Evolutionary conservation across 148 eudicot genomes (phyloP).

Genomic region (Rhododendron ovatum): DNA sequence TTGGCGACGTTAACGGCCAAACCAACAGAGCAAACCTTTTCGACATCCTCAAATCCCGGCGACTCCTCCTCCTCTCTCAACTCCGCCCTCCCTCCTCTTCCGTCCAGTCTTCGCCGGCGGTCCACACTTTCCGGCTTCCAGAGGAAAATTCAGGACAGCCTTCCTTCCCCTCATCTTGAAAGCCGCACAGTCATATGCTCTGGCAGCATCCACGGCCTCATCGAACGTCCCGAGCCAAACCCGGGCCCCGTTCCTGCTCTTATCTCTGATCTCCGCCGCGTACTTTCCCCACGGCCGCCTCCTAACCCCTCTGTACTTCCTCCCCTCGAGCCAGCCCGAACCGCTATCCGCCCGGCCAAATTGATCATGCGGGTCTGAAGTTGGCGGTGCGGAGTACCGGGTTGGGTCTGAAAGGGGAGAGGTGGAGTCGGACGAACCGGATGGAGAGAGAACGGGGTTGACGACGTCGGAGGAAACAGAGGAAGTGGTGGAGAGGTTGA

Average conservation of each 20-base stretch:
- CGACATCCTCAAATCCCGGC: background rate
- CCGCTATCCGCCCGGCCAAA: no score
- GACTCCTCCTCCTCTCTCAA: background rate
- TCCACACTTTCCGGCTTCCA: constrained; percentile 15
- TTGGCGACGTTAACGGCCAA: background rate
- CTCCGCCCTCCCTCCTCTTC: constrained; percentile 2
- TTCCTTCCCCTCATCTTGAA: constrained; percentile 47
- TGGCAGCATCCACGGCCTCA: constrained; percentile 39
- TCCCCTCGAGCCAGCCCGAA: background rate
- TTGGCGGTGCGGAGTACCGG: background rate
- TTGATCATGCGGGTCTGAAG: background rate
- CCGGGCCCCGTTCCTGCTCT: constrained; percentile 35
- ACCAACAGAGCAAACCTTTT: background rate
- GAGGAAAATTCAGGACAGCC: constrained; percentile 43
- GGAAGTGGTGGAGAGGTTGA: constrained; percentile 1
- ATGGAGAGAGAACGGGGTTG: constrained; percentile 8
- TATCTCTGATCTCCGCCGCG: constrained; percentile 54
- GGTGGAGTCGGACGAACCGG: constrained; percentile 12
- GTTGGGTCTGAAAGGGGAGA: background rate
- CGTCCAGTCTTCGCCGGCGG: constrained; percentile 13
- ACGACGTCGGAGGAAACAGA: background rate
- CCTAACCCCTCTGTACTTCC: constrained; percentile 38
- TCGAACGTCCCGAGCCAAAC: constrained; percentile 53
- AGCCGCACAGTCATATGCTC: constrained; percentile 49
- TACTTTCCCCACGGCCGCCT: constrained; percentile 53